Conservation (phyloP, 306 rosid genomes). For the Carpinus viminea region DNA sequence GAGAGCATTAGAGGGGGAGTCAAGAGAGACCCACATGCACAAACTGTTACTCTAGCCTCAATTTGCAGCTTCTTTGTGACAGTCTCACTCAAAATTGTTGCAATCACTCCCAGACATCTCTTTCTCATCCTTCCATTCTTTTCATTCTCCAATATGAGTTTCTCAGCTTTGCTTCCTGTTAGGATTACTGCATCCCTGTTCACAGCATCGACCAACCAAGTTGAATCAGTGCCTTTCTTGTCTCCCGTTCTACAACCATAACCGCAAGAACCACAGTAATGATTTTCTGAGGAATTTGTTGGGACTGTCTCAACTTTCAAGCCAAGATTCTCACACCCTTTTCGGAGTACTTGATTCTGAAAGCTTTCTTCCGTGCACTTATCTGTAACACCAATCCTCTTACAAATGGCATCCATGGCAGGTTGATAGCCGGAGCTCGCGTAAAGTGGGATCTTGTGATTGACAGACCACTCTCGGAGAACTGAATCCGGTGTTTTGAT, state of each 20-base stretch:
- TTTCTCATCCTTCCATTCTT: conserved; percentile 40
- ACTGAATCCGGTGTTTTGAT: conserved; percentile 74
- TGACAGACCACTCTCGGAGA: conserved; percentile 71
- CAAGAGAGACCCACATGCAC: conserved; percentile 73
- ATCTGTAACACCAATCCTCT: conserved; percentile 68
- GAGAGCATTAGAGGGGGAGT: conserved; percentile 79
- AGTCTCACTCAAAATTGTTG: conserved; percentile 44
- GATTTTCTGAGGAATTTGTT: conserved; percentile 65
- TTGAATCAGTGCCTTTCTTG: conserved; percentile 69
- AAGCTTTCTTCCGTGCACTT: conserved; percentile 52
- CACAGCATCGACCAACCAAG: conserved; percentile 90
- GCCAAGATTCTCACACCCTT: conserved; percentile 80
- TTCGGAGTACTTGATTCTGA: conserved; percentile 66
- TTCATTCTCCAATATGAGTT: conserved; percentile 44
- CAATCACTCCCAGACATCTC: conserved; percentile 69
- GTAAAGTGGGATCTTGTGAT: conserved; percentile 61
- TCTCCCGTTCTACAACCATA: conserved; percentile 80
- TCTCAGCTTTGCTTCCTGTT: conserved; percentile 83
- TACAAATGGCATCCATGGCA: conserved; percentile 78
- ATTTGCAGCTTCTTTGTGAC: conserved; percentile 64
- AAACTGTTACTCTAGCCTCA: conserved; percentile 72
- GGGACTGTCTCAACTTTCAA: conserved; percentile 66
- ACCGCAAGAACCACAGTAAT: conserved; percentile 78
- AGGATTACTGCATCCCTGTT: conserved; percentile 71
- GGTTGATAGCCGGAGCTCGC: conserved; percentile 56